These are phyloP conservation scores for Hygrophorus russula DNA, from an alignment of 768 basidiomycete species.

Conservation along the genomic window DNA sequence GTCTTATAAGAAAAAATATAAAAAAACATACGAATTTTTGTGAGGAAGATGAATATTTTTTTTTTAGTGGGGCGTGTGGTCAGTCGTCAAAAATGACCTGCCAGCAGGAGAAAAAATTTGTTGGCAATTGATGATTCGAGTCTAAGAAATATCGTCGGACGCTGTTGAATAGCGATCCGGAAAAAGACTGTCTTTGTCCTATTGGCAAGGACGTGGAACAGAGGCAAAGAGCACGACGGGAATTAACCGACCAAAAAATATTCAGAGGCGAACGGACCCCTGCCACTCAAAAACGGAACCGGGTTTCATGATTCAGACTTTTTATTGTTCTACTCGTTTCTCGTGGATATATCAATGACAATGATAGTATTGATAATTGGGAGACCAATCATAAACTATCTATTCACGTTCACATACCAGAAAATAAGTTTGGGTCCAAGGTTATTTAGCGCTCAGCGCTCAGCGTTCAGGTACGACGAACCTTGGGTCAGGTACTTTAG, in stretches of 20 bases:
- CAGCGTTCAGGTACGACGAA: no score
- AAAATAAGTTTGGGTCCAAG: no score
- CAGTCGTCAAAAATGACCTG: conserved; percentile 83
- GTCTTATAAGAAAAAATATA: conserved; percentile 6
- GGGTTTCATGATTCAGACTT: no score
- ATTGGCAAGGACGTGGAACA: conserved; percentile 30
- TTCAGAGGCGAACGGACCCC: conserved; percentile 13
- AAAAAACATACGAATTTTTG: conserved; percentile 31
- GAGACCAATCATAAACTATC: no score
- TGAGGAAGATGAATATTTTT: conserved; percentile 23
- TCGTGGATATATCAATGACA: no score
- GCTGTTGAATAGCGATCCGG: conserved; percentile 35
- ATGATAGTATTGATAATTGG: no score
- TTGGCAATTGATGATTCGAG: conserved; percentile 28
- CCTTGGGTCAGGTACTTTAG: no score
- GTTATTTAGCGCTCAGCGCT: no score
- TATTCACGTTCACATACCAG: no score
- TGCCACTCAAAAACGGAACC: conserved; percentile 4
- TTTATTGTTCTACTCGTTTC: no score
- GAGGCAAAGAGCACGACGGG: conserved; percentile 11
- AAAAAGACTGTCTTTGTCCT: conserved; percentile 25
- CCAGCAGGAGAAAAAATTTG: conserved; percentile 76
- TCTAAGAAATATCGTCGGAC: conserved; percentile 22
- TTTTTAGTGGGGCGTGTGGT: conserved; percentile 50
- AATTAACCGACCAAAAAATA: conserved; percentile 14